Evolutionary conservation across 2,329 filamentous ascomycete genomes (phyloP).

Genomic region (Cadophora sp.): DNA sequence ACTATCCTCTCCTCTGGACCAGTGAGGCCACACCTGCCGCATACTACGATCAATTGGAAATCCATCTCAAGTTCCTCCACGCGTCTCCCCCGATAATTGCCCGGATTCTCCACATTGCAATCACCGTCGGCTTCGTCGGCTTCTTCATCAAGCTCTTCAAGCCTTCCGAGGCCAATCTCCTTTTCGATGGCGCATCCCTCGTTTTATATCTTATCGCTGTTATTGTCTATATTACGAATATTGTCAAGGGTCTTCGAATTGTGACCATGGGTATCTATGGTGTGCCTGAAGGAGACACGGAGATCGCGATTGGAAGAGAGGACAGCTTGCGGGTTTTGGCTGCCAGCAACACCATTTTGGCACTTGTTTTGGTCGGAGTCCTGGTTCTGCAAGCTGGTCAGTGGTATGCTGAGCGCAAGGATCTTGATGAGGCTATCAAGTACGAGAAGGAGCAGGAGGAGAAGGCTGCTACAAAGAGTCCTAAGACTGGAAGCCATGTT

Average conservation of each 20-base stretch:
- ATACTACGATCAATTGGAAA: constrained; percentile 87
- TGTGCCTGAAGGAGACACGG: constrained; percentile 52
- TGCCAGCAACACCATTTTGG: constrained; percentile 95
- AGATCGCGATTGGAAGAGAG: constrained; percentile 78
- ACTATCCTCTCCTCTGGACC: constrained; percentile 87
- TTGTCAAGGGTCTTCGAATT: constrained; percentile 90
- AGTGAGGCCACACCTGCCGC: constrained; percentile 65
- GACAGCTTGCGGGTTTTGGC: constrained; percentile 90
- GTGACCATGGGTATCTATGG: constrained; percentile 70
- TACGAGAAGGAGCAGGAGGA: constrained; percentile 61
- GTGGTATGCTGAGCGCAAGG: constrained; percentile 98
- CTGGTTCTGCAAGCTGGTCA: constrained; percentile 93
- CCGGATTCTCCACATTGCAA: constrained; percentile 92
- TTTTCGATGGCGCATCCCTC: constrained; percentile 82
- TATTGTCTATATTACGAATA: constrained; percentile 94
- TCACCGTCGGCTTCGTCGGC: constrained; percentile 84
- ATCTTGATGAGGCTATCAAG: constrained; percentile 77
- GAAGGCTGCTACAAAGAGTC: constrained; percentile 52
- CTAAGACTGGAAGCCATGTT: constrained; percentile 41
- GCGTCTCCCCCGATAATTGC: constrained; percentile 89
- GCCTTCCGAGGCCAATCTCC: constrained; percentile 90
- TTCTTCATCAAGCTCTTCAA: constrained; percentile 96
- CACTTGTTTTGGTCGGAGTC: constrained; percentile 89
- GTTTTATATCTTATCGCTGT: constrained; percentile 84
- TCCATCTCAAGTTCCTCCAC: constrained; percentile 90